Percentiles rank a stretch among this genome's conserved stretches.
Evolutionary conservation across 1,139 yeast genomes (phyloP).

Genomic region (Candida sp.): DNA sequence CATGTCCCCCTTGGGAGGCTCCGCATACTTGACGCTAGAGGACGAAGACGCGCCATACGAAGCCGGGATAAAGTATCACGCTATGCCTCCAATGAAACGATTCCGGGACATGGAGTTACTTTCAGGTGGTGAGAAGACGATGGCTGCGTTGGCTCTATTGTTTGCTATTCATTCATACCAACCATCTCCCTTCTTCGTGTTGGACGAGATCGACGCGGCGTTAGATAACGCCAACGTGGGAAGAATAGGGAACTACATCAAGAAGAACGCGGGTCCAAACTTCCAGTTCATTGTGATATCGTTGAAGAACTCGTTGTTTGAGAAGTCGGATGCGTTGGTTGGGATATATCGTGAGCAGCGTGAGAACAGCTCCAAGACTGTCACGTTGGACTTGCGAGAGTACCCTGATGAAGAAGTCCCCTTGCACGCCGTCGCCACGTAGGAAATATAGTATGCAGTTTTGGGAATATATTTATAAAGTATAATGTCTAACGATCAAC

Average conservation of each 20-base stretch:
- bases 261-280: conserved; percentile 73
- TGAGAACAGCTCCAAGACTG: conserved; percentile 74
- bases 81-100: conserved; percentile 96
- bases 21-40: conserved; percentile 86
- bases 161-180: conserved; percentile 92
- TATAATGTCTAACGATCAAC: background rate
- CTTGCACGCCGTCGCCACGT: background rate
- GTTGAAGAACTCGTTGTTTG: conserved; percentile 85
- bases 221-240: conserved; percentile 89
- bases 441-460: no score
- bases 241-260: conserved; percentile 83
- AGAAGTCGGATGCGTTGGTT: conserved; percentile 87
- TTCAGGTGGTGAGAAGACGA: conserved; percentile 97
- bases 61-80: conserved; percentile 87
- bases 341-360: conserved; percentile 92
- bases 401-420: conserved; percentile 50
- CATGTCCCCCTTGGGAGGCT: conserved; percentile 84
- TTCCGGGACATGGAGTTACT: conserved; percentile 92
- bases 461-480: background rate
- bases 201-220: conserved; percentile 98
- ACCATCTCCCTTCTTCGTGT: conserved; percentile 95
- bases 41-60: conserved; percentile 90
- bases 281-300: conserved; percentile 96
- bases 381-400: conserved; percentile 74
- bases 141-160: conserved; percentile 91